Evolutionary conservation across 2,329 filamentous ascomycete genomes (phyloP), one percentile per base, ranked within the genome.

Genomic region (Volutella citrinella): DNA sequence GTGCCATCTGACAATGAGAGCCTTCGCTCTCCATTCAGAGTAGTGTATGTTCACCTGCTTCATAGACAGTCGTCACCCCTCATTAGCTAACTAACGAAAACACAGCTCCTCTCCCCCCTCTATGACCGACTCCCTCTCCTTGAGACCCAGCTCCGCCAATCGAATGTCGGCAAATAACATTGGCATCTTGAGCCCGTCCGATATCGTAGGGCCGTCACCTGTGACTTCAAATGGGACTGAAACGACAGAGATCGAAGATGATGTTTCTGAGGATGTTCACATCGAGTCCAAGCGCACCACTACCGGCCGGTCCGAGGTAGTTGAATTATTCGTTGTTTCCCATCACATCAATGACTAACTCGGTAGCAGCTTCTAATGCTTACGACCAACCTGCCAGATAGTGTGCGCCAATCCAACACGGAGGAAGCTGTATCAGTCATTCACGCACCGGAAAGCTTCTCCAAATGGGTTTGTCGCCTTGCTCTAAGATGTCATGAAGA

Each of bases 391-490:
- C 52, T 83, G 9, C 64, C 77, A 4, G 76, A 78, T 25, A 66
- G 71, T 39, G 52, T 82, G 58, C 67, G 80, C 56, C 71, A 73
- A 32, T 65, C 67, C 33, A 74, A 75, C 16, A 81, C 80, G 42
- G 87, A 95, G 46, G 87, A 90, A 48, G 83, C 88, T 16, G 76
- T 87, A 33, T 96, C 90, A 2, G 90, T 95, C 34, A 95, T 96
- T 48, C 90, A 95, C 69, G 87, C 87, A 12, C 89, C 90, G 0
- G 74, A 87, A 45, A 87, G 84, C 42, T 96, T 93, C 61, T 76
- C 79, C 36, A 78, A 78, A 49, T 95, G 93, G 76, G 87, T 93
- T 60, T 56, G 76, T 25, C 27, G 5, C 10, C 14, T 22, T 28
- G n/a, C n/a, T n/a, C n/a, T n/a, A n/a, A n/a, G n/a, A n/a, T 24